Conservation (phyloP, 768 basidiomycete species). For the Podaxis sp. region DNA sequence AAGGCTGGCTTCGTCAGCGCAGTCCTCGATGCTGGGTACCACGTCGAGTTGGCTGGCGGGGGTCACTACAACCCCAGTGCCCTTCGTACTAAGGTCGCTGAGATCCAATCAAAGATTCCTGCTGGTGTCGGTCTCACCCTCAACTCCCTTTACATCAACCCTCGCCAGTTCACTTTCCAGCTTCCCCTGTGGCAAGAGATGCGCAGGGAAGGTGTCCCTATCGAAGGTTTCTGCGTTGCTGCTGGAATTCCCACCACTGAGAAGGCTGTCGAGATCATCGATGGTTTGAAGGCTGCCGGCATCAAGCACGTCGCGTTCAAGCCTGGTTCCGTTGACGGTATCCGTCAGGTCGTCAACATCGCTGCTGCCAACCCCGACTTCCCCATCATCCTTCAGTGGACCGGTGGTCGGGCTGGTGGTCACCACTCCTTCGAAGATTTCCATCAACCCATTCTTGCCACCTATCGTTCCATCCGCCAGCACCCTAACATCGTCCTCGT, state of each 20-base stretch:
- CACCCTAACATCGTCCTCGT: slow-evolving; percentile 87
- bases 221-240: slow-evolving; percentile 99
- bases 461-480: slow-evolving; percentile 87
- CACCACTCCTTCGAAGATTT: slow-evolving; percentile 99
- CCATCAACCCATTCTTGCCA: slow-evolving; percentile 90
- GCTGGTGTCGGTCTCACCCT: slow-evolving; percentile 90
- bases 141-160: slow-evolving; percentile 97
- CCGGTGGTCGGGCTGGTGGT: slow-evolving; percentile 96
- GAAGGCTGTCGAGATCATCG: slow-evolving; percentile 96
- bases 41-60: slow-evolving; percentile 95
- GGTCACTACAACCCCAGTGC: slow-evolving; percentile 93
- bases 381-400: slow-evolving; percentile 98
- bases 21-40: slow-evolving; percentile 88
- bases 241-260: slow-evolving; percentile 96
- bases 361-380: slow-evolving; percentile 92
- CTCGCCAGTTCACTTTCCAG: slow-evolving; percentile 95
- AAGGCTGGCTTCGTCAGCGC: slow-evolving; percentile 94
- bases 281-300: slow-evolving; percentile 71
- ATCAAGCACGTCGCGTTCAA: slow-evolving; percentile 98
- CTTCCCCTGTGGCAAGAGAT: slow-evolving; percentile 98
- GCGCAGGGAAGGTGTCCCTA: slow-evolving; percentile 89
- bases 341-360: slow-evolving; percentile 95
- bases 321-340: slow-evolving; percentile 96
- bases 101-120: slow-evolving; percentile 83
- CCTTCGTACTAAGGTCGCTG: slow-evolving; percentile 86